Conservation (phyloP, 768 basidiomycete genomes). For the Pulveroboletus ravenelii region DNA sequence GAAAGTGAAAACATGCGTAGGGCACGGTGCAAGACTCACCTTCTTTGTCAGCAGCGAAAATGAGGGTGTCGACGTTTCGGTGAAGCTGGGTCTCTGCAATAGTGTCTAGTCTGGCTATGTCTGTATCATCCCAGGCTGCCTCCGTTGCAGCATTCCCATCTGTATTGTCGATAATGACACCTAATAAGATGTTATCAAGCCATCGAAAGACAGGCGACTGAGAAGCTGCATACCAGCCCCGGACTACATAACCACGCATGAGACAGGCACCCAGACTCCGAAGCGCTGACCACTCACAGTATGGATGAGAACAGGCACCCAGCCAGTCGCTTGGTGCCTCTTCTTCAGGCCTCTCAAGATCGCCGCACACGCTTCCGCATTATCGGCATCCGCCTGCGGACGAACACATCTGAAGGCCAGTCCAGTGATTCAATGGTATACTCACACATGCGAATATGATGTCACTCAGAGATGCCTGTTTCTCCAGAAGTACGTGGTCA, state of each 20-base stretch:
- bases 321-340: constrained; percentile 38
- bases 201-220: not conserved
- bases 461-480: constrained; percentile 42
- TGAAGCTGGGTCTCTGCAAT: constrained; percentile 45
- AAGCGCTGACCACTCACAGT: constrained; percentile 40
- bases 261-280: not conserved
- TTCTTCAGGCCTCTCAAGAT: constrained; percentile 51
- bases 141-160: constrained; percentile 36
- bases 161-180: constrained; percentile 42
- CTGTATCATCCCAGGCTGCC: constrained; percentile 45
- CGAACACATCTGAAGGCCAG: not conserved
- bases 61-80: constrained; percentile 43
- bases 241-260: constrained; percentile 33
- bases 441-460: constrained; percentile 39
- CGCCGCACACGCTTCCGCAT: constrained; percentile 40
- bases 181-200: constrained; percentile 16
- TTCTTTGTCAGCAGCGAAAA: constrained; percentile 46
- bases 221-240: constrained; percentile 39
- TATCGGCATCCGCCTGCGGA: constrained; percentile 43
- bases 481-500: constrained; percentile 40
- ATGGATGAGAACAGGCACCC: constrained; percentile 50
- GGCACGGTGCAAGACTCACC: constrained; percentile 26
- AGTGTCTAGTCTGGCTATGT: constrained; percentile 43
- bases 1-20: no score
- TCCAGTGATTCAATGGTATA: not conserved